A percentile compares a stretch with the other conserved stretches of the same genome.
phyloP scores from a whole-genome alignment of 306 rosid species.

The Prunus dulcis region DNA sequence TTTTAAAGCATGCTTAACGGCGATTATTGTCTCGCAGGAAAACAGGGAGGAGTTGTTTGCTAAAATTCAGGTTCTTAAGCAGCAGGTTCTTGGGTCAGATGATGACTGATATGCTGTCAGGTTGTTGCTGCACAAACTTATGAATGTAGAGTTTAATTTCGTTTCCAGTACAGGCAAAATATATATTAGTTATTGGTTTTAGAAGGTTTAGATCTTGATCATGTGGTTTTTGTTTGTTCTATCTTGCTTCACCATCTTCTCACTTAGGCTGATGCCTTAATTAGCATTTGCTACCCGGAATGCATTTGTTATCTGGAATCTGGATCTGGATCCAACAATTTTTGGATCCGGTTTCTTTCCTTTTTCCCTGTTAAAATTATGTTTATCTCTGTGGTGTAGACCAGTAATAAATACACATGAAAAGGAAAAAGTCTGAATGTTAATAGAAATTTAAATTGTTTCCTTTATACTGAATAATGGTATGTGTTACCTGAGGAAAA shows the following conservation, averaged over 20 bases:
- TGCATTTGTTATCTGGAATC: no score
- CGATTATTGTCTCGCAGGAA: conserved; percentile 44
- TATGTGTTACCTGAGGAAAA: no score
- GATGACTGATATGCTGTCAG: conserved; percentile 28
- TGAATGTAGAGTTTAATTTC: conserved; percentile 36
- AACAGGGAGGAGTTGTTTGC: conserved; percentile 69
- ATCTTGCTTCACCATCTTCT: no score
- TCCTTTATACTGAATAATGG: not conserved
- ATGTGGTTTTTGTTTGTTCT: not conserved
- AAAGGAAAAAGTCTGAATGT: not conserved
- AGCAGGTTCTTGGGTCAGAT: conserved; percentile 61
- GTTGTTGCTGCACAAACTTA: not conserved
- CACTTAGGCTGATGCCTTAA: no score
- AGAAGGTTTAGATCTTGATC: not conserved
- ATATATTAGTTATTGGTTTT: not conserved
- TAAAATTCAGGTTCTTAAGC: conserved; percentile 67
- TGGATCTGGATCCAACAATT: not conserved
- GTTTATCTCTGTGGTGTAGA: not conserved
- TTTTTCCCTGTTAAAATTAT: not conserved
- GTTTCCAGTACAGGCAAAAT: conserved; percentile 13
- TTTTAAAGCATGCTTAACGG: not conserved
- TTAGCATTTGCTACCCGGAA: no score
- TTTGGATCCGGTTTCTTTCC: not conserved
- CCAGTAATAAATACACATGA: not conserved
- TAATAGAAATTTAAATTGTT: not conserved